Evolutionary conservation across 768 basidiomycete genomes (phyloP).

Genomic region (Naganishia antarctica): DNA sequence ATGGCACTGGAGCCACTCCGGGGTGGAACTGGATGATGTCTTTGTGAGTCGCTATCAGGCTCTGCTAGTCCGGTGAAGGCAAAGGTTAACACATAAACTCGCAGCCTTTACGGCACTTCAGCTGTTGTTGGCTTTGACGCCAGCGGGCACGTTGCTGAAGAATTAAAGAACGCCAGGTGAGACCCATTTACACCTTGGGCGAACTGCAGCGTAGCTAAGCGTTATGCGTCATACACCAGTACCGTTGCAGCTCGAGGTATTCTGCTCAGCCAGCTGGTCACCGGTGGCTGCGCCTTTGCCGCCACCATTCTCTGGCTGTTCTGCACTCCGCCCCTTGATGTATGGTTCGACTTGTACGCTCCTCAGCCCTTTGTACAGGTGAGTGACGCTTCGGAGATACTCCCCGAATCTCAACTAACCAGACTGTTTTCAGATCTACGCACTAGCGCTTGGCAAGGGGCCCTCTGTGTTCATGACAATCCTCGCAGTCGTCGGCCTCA

Average conservation of each 20-base stretch:
- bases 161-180: conserved; percentile 68
- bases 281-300: conserved; percentile 71
- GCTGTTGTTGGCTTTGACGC: conserved; percentile 89
- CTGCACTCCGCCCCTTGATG: conserved; percentile 72
- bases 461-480: conserved; percentile 81
- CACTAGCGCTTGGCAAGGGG: conserved; percentile 71
- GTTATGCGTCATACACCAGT: conserved; percentile 50
- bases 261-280: conserved; percentile 68
- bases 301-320: conserved; percentile 77
- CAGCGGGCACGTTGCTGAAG: conserved; percentile 79
- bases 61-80: background rate
- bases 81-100: too few species aligned
- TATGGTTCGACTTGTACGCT: conserved; percentile 67
- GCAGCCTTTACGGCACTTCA: conserved; percentile 76
- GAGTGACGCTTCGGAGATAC: background rate
- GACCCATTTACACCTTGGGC: too few species aligned
- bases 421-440: conserved; percentile 58
- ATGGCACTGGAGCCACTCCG: conserved; percentile 77
- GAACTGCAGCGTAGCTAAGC: background rate
- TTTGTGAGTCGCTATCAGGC: conserved; percentile 60
- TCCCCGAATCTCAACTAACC: background rate
- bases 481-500: conserved; percentile 75
- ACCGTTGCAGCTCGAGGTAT: conserved; percentile 78
- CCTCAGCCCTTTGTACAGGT: conserved; percentile 83
- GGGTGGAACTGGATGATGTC: conserved; percentile 90